These are phyloP conservation scores for Peniophora sp. DNA, from an alignment of 1,284 basidiomycete genomes.

Conservation along the genomic window DNA sequence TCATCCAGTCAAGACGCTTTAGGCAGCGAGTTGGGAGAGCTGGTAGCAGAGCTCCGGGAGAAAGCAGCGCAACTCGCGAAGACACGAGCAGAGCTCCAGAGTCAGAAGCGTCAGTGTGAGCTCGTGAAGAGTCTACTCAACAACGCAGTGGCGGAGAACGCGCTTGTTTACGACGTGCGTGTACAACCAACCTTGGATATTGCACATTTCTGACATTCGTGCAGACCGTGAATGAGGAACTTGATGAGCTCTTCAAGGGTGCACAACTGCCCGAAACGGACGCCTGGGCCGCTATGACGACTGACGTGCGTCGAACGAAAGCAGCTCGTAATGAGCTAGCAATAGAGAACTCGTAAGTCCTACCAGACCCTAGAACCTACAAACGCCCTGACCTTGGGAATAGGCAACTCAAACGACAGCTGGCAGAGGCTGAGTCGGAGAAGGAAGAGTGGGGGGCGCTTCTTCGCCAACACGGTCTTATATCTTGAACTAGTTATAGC, in stretches of 20 bases:
- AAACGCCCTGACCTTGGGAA: not conserved
- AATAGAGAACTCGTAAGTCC: slow-evolving; percentile 71
- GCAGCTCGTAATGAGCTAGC: slow-evolving; percentile 62
- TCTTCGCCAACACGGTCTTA: slow-evolving; percentile 54
- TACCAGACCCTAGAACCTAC: not conserved
- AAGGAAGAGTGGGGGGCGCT: slow-evolving; percentile 70
- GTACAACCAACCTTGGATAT: not conserved
- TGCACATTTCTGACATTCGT: slow-evolving; percentile 7
- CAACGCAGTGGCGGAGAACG: slow-evolving; percentile 78
- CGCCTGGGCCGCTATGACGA: slow-evolving; percentile 67
- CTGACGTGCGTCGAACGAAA: slow-evolving; percentile 68
- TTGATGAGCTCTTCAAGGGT: slow-evolving; percentile 83
- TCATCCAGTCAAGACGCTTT: slow-evolving; percentile 45
- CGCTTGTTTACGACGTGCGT: slow-evolving; percentile 83
- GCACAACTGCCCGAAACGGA: slow-evolving; percentile 70
- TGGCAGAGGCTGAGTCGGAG: slow-evolving; percentile 68
- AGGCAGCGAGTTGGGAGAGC: slow-evolving; percentile 35
- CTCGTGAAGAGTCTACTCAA: slow-evolving; percentile 67
- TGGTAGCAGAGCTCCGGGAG: slow-evolving; percentile 51
- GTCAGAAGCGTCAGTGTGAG: slow-evolving; percentile 65
- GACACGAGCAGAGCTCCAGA: slow-evolving; percentile 56
- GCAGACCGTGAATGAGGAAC: slow-evolving; percentile 87
- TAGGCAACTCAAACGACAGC: slow-evolving; percentile 62
- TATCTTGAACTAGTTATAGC: slow-evolving; percentile 19
- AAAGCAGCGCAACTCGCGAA: slow-evolving; percentile 51